These are phyloP conservation scores for Kazachstania kunashirensis DNA, from an alignment of 805 yeast species.

Conservation along the genomic window DNA sequence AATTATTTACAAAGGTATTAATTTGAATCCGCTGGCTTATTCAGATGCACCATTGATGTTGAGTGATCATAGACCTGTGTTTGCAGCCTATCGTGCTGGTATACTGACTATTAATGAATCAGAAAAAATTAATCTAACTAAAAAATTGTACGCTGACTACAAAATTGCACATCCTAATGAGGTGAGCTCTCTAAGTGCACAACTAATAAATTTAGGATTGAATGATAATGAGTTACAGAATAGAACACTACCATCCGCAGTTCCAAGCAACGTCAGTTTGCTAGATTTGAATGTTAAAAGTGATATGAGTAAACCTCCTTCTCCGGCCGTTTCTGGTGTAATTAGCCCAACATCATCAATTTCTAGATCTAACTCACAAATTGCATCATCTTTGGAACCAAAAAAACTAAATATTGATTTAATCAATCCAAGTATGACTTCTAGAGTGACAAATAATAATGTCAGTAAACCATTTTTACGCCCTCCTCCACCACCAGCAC, in stretches of 20 bases:
- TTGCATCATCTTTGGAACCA: slow-evolving; percentile 8
- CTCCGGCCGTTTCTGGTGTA: background rate
- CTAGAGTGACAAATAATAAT: background rate
- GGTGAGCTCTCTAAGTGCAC: slow-evolving; percentile 12
- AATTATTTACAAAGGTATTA: slow-evolving; percentile 54
- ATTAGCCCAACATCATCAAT: background rate
- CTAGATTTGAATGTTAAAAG: slow-evolving; percentile 7
- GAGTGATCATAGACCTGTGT: slow-evolving; percentile 93
- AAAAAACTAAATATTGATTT: background rate
- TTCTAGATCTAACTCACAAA: slow-evolving; percentile 3
- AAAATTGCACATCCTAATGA: slow-evolving; percentile 32
- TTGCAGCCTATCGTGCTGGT: slow-evolving; percentile 57
- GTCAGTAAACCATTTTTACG: slow-evolving; percentile 8
- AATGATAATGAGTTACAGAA: slow-evolving; percentile 5
- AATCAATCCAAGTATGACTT: background rate
- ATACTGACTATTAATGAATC: slow-evolving; percentile 64
- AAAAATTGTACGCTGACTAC: slow-evolving; percentile 50
- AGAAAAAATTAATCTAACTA: slow-evolving; percentile 43
- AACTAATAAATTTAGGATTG: slow-evolving; percentile 12
- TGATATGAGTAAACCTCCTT: background rate
- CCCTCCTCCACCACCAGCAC: slow-evolving; percentile 18
- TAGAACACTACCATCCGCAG: background rate
- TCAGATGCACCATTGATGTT: slow-evolving; percentile 51
- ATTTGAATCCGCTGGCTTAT: slow-evolving; percentile 56
- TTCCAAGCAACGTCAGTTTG: slow-evolving; percentile 6